Percentiles rank a stretch among this genome's conserved stretches.
Evolutionary conservation across 352 stramenopile species (phyloP).

Genomic region (Pythium periplocum): DNA sequence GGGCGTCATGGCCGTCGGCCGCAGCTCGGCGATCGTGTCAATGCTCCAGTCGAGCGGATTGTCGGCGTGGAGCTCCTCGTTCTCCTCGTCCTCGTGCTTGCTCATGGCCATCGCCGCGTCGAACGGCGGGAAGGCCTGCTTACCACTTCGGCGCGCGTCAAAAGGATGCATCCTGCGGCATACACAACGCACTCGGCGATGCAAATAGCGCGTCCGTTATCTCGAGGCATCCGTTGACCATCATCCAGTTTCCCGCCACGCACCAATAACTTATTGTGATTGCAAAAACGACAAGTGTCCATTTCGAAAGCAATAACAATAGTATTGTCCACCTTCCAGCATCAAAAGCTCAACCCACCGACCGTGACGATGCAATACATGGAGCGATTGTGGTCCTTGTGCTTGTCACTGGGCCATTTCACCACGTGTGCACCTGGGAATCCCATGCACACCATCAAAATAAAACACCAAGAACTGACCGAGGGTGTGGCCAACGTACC

Average conservation of each 20-base stretch:
- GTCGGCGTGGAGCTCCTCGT: no score
- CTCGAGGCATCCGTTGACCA: no score
- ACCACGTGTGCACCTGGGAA: constrained; percentile 61
- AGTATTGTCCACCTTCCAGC: no score
- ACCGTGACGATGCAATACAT: constrained; percentile 89
- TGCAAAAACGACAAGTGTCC: no score
- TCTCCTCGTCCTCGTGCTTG: no score
- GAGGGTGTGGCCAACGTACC: constrained; percentile 33
- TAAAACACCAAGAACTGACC: not conserved
- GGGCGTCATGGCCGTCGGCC: constrained; percentile 48
- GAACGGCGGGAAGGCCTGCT: constrained; percentile 48
- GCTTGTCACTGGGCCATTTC: constrained; percentile 88
- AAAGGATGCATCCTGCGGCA: constrained; percentile 32
- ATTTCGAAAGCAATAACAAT: no score
- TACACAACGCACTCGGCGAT: no score
- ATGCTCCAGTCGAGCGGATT: constrained; percentile 52
- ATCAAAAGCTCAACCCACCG: constrained; percentile 77
- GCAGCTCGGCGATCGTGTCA: constrained; percentile 55
- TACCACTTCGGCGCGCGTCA: constrained; percentile 26
- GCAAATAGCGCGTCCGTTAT: not conserved
- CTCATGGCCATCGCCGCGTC: constrained; percentile 22
- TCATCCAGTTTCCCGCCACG: no score
- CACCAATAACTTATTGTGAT: no score
- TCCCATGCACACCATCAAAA: not conserved
- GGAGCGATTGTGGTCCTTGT: constrained; percentile 86